Conservation (phyloP, 306 rosid species). For the Gleditsia sinensis region DNA sequence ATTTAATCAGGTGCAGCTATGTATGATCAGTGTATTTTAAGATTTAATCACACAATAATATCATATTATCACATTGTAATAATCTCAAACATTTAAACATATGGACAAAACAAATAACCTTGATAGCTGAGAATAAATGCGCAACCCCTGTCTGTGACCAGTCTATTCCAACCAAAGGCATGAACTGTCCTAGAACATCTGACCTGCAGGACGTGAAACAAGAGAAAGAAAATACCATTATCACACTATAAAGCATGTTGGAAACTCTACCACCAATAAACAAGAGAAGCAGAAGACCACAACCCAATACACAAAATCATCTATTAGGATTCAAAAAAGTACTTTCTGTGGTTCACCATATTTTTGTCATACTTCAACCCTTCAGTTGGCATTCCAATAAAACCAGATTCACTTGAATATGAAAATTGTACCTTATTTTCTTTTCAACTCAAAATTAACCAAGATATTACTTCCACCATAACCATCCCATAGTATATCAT, state of each 20-base stretch:
- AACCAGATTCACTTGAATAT: constrained; percentile 3
- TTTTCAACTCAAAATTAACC: constrained; percentile 6
- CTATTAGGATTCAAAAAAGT: constrained; percentile 19
- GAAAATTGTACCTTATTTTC: neutral
- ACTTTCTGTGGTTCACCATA: neutral
- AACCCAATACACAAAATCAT: neutral
- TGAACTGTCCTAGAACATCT: constrained; percentile 95
- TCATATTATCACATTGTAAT: constrained; percentile 12
- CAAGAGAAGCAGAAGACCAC: neutral
- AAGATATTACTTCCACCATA: neutral
- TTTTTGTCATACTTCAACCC: neutral
- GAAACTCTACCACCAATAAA: neutral
- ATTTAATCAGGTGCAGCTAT: constrained; percentile 21
- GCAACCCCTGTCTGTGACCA: constrained; percentile 99
- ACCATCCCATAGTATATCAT: constrained; percentile 8
- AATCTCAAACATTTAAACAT: constrained; percentile 21
- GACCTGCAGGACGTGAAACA: constrained; percentile 56
- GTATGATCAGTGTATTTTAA: constrained; percentile 16
- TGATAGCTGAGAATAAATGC: constrained; percentile 90
- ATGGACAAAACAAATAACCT: constrained; percentile 51
- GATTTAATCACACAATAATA: neutral
- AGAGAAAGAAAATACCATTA: constrained; percentile 22
- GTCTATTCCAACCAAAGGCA: constrained; percentile 97
- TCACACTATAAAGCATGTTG: neutral
- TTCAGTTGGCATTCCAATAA: constrained; percentile 11